Conservation (phyloP, 2,329 filamentous ascomycete genomes). For the Metarhizium humberi region DNA sequence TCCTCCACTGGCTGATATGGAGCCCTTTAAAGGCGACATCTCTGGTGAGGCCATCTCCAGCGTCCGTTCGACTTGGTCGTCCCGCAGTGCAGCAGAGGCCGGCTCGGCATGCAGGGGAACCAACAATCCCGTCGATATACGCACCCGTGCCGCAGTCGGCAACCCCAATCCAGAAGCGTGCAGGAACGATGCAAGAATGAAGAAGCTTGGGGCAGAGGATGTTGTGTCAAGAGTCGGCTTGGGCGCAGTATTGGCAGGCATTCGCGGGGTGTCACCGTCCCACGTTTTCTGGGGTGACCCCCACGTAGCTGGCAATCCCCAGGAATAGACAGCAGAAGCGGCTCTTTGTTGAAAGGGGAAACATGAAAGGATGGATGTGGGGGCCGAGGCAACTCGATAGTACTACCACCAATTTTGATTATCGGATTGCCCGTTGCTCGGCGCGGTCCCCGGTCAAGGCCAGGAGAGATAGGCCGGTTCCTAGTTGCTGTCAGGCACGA, state of each 20-base stretch:
- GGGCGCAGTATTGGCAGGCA: neutral
- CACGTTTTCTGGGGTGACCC: conserved; percentile 10
- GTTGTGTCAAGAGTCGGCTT: neutral
- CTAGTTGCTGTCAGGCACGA: neutral
- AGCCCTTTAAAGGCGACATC: conserved; percentile 2
- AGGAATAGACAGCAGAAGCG: neutral
- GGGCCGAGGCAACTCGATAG: no score
- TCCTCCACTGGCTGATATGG: conserved; percentile 7
- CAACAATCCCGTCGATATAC: neutral
- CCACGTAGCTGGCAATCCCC: conserved; percentile 3
- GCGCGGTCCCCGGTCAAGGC: neutral
- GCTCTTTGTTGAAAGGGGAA: neutral
- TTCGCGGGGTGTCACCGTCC: conserved; percentile 9
- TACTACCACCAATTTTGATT: no score
- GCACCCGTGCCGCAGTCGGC: neutral
- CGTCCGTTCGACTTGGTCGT: neutral
- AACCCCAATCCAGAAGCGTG: neutral
- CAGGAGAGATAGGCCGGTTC: neutral
- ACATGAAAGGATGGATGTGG: no score
- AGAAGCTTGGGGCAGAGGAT: conserved; percentile 1
- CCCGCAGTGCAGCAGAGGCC: neutral
- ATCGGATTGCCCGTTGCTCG: no score
- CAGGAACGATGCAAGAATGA: neutral
- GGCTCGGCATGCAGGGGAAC: neutral
- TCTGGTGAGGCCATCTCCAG: conserved; percentile 14